phyloP scores from a whole-genome alignment of 495 filamentous ascomycete genomes.

The Thozetella sp. region DNA sequence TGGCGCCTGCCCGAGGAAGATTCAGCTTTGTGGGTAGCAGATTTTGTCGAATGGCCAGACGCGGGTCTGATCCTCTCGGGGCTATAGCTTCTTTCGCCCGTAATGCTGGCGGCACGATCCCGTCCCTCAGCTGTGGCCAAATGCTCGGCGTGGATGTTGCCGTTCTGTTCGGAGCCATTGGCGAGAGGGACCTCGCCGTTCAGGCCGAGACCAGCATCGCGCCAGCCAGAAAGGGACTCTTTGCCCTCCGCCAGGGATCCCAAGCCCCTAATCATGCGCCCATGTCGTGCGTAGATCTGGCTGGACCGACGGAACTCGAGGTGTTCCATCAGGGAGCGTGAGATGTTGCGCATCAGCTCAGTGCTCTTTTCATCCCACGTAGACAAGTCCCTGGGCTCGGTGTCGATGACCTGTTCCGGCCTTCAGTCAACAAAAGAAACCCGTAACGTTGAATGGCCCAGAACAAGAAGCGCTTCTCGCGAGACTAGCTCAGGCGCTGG shows the following conservation, averaged over 20 bases:
- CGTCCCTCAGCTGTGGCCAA: neutral
- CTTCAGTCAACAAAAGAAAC: no score
- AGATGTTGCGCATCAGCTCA: slow-evolving; percentile 47
- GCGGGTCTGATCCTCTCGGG: neutral
- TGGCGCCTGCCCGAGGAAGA: neutral
- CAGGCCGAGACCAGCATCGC: no score
- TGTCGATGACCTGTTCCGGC: no score
- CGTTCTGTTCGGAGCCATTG: no score
- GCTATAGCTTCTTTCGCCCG: neutral
- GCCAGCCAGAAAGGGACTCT: slow-evolving; percentile 15
- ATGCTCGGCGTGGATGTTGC: neutral
- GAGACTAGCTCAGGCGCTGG: no score
- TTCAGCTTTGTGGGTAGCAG: neutral
- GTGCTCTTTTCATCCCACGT: slow-evolving; percentile 25
- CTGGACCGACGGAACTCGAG: slow-evolving; percentile 59
- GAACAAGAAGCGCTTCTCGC: no score
- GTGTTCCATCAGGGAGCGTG: slow-evolving; percentile 62
- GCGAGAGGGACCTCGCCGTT: no score
- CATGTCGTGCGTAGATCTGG: slow-evolving; percentile 57
- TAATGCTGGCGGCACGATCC: neutral
- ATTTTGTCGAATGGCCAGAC: neutral
- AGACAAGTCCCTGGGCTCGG: slow-evolving; percentile 46
- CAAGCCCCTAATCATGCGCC: slow-evolving; percentile 61
- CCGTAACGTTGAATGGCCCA: no score
- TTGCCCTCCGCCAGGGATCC: slow-evolving; percentile 65